Base-by-base conservation (phyloP, 2,329 filamentous ascomycete species). In the Aspergillus aculeatinus region DNA sequence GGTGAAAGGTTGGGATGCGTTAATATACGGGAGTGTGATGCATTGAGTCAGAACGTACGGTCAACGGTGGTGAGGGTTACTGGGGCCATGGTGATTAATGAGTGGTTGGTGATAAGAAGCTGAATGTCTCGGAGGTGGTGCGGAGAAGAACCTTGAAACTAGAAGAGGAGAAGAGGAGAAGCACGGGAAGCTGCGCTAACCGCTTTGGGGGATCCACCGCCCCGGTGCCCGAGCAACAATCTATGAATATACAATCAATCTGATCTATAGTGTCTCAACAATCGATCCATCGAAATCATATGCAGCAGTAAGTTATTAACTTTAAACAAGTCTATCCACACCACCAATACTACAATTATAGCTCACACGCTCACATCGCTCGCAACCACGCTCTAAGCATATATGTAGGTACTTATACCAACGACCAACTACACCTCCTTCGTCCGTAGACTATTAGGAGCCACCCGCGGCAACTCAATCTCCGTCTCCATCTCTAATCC, bases 401-500 rank as follows among this genome's bases (percentile, higher is more conserved):
- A 19, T 44, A 44, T 44, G 39, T 44, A 21, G 21, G 21, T 21
- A 21, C 21, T 21, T 21, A 44, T 44, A 44, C 39, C 39, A 16
- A 44, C 2, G 2, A 9, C 27, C 23, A 23, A 63, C 64, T 74
- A 79, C 60, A 80, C 74, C 67, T 80, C 78, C 63, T 75, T 76
- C 11, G 76, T 79, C 59, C 77, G 70, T 56, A 79, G 60, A 60
- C 71, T 70, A 19, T 16, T 19, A 7, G 39, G 52, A 27, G 73
- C 65, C 48, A 74, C 64, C 55, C 74, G 76, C 51, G 72, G 73
- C 51, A 75, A 64, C 60, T 78, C 77, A 53, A 82, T 81, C 66
- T 85, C 89, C 61, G 87, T 85, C 77, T 95, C 90, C 87, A 94
- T 90, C 79, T 97, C 93, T 67, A 97, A 85, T 10, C 91, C 85